Percentiles rank a stretch among this genome's conserved stretches.
These are phyloP conservation scores for Guillardia theta DNA, from an alignment of 78 protist genomes.

Conservation along the genomic window DNA sequence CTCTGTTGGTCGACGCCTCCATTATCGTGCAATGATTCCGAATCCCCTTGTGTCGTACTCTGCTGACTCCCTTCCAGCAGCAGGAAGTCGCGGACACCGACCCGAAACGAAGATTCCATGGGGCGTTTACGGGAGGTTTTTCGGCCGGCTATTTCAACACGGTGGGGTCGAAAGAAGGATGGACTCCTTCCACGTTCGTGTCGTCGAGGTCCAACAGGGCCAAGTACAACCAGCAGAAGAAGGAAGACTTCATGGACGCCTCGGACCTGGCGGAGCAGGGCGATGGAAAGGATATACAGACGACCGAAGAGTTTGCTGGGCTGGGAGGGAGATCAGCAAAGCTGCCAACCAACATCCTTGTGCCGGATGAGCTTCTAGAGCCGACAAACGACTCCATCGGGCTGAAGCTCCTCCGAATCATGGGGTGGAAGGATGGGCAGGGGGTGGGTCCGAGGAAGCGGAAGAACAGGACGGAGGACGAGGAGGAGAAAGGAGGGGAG, in stretches of 20 bases:
- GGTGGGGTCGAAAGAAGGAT: constrained; percentile 89
- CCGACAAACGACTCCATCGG: constrained; percentile 13
- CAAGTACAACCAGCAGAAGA: neutral
- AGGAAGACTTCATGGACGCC: constrained; percentile 88
- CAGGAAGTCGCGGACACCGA: constrained; percentile 67
- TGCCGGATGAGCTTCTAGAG: neutral
- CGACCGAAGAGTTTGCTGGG: neutral
- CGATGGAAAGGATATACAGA: neutral
- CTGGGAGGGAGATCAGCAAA: neutral
- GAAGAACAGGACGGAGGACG: neutral
- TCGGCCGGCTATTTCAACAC: constrained; percentile 94
- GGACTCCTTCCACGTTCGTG: constrained; percentile 68
- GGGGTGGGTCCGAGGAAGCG: constrained; percentile 52
- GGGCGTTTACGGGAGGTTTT: constrained; percentile 97
- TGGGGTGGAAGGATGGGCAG: constrained; percentile 65
- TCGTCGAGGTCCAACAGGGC: constrained; percentile 53
- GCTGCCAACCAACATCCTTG: neutral
- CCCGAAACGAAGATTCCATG: constrained; percentile 90
- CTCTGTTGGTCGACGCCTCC: no score
- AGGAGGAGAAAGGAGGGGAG: neutral
- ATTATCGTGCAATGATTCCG: no score
- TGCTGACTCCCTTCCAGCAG: no score
- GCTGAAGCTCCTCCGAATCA: constrained; percentile 31
- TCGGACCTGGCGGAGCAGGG: constrained; percentile 64
- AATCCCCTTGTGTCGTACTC: no score